Evolutionary conservation across 495 filamentous ascomycete species (phyloP).

Genomic region (Terfezia boudieri): DNA sequence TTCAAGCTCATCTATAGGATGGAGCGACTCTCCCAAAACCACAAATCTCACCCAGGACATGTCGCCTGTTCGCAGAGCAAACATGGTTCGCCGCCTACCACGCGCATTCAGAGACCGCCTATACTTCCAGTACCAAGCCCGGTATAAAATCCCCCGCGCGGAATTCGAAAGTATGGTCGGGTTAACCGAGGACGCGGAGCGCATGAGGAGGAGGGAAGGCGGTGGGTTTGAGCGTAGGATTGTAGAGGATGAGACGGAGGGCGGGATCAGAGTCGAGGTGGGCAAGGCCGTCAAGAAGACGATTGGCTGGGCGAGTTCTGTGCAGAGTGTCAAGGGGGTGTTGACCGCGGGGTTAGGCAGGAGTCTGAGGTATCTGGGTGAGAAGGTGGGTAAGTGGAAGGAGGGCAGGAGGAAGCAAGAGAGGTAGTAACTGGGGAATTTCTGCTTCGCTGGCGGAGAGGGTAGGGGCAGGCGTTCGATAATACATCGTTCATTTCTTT

Average conservation of each 20-base stretch:
- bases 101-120: slow-evolving; percentile 68
- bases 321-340: slow-evolving; percentile 59
- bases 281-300: slow-evolving; percentile 58
- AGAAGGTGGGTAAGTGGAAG: slow-evolving; percentile 59
- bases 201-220: slow-evolving; percentile 51
- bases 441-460: background rate
- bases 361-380: slow-evolving; percentile 51
- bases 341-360: slow-evolving; percentile 50
- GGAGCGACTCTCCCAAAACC: slow-evolving; percentile 34
- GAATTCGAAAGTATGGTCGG: slow-evolving; percentile 80
- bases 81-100: slow-evolving; percentile 86
- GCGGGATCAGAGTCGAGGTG: slow-evolving; percentile 40
- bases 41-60: slow-evolving; percentile 58
- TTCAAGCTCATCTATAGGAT: slow-evolving; percentile 3
- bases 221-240: slow-evolving; percentile 72
- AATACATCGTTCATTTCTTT: too few species aligned
- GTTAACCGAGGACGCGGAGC: slow-evolving; percentile 43
- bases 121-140: slow-evolving; percentile 83
- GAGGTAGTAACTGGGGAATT: background rate
- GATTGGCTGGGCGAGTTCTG: slow-evolving; percentile 71
- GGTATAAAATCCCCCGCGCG: slow-evolving; percentile 57
- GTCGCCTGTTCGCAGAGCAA: slow-evolving; percentile 69
- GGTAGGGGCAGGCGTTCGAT: too few species aligned
- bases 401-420: slow-evolving; percentile 22
- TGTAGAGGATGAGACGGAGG: slow-evolving; percentile 36